Conservation (phyloP, 768 basidiomycete genomes). For the Dioszegia aurantiaca region DNA sequence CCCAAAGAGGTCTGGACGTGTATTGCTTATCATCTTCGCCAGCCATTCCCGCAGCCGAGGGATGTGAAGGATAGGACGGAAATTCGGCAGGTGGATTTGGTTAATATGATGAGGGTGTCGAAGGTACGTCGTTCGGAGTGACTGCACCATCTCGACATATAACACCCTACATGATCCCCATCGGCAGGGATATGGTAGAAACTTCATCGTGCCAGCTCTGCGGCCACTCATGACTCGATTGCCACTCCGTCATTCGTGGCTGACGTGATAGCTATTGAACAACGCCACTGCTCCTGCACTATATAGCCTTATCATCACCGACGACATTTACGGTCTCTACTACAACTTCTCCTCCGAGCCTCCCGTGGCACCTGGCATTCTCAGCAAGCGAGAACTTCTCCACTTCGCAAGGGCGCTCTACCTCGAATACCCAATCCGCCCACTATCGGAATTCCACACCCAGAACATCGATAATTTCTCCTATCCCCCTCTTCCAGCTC, state of each 20-base stretch:
- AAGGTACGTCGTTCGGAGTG: not conserved
- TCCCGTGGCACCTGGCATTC: constrained; percentile 1
- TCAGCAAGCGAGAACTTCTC: not conserved
- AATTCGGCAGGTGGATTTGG: not conserved
- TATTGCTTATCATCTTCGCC: not conserved
- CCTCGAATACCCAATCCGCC: constrained; percentile 1
- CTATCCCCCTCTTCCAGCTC: not conserved
- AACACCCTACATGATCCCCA: too few relatives aligned
- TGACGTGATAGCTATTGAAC: not conserved
- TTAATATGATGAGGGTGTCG: not conserved
- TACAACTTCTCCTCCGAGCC: not conserved
- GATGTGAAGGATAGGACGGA: constrained; percentile 2
- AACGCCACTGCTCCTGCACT: not conserved
- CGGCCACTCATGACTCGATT: too few relatives aligned
- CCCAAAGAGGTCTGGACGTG: constrained; percentile 2
- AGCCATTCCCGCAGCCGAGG: not conserved
- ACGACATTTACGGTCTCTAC: constrained; percentile 2
- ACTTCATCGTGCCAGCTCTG: too few relatives aligned
- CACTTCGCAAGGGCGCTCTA: not conserved
- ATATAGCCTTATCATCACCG: not conserved
- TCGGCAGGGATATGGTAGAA: too few relatives aligned
- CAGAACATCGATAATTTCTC: not conserved
- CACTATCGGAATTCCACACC: not conserved
- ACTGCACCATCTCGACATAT: not conserved
- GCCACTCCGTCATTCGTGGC: too few relatives aligned